phyloP scores from a whole-genome alignment of 176 grass and related monocot species.

The Leersia perrieri region DNA sequence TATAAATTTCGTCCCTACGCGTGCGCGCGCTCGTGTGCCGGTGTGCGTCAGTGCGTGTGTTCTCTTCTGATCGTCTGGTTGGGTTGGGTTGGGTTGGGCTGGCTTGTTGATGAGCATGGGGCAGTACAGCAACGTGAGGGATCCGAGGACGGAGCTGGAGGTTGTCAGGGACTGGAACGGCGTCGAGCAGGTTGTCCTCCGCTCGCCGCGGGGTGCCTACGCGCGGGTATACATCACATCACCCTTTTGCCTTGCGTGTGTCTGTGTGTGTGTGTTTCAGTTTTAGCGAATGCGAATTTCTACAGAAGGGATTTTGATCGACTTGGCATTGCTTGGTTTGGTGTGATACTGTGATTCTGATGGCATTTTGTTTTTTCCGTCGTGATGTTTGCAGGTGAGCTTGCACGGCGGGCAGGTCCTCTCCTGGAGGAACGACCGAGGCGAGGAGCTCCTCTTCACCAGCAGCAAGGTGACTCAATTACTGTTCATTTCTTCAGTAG shows the following conservation, averaged over 20 bases:
- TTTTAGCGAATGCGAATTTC: background rate
- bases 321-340: slow-evolving; percentile 6
- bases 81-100: too few species aligned
- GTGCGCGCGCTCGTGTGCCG: background rate
- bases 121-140: slow-evolving; percentile 25
- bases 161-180: slow-evolving; percentile 66
- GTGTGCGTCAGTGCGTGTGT: too few species aligned
- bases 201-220: slow-evolving; percentile 62
- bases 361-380: slow-evolving; percentile 25
- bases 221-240: slow-evolving; percentile 53
- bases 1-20: background rate
- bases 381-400: slow-evolving; percentile 64
- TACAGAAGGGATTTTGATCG: background rate
- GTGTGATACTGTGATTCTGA: slow-evolving; percentile 22
- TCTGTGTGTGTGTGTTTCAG: background rate
- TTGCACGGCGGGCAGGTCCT: slow-evolving; percentile 86
- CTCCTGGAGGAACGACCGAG: slow-evolving; percentile 92
- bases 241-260: background rate
- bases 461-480: slow-evolving; percentile 69
- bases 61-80: too few species aligned
- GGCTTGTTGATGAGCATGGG: slow-evolving; percentile 46
- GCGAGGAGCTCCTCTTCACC: slow-evolving; percentile 93
- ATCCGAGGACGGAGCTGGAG: slow-evolving; percentile 58
- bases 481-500: background rate
- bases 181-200: slow-evolving; percentile 61